Conservation (phyloP, 257 asterid species). For the Penstemon newberryi region DNA sequence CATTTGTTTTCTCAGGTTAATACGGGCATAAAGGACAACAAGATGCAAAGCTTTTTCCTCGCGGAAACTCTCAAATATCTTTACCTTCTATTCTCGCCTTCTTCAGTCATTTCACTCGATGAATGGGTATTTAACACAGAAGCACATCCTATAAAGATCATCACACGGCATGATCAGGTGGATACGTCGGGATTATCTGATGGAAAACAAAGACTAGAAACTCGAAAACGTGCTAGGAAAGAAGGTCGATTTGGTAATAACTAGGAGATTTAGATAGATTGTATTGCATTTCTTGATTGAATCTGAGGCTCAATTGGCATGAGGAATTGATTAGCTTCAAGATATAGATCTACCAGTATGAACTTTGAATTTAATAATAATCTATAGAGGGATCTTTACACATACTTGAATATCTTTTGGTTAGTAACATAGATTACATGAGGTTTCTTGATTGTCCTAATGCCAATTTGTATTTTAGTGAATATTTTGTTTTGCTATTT, state of each 20-base stretch:
- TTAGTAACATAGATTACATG: constrained; percentile 30
- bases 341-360: constrained; percentile 1
- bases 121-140: constrained; percentile 99
- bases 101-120: constrained; percentile 85
- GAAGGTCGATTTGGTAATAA: constrained; percentile 77
- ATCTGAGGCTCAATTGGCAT: constrained; percentile 22
- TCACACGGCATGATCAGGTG: constrained; percentile 46
- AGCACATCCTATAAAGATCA: constrained; percentile 90
- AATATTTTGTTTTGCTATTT: not conserved
- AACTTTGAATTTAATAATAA: constrained; percentile 7
- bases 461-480: constrained; percentile 29
- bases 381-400: too few relatives aligned
- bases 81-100: constrained; percentile 96
- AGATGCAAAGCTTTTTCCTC: constrained; percentile 99
- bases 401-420: constrained; percentile 19
- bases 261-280: constrained; percentile 33
- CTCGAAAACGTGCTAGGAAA: constrained; percentile 69
- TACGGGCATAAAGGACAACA: constrained; percentile 92
- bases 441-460: constrained; percentile 19
- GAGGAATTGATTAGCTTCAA: constrained; percentile 13
- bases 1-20: constrained; percentile 60
- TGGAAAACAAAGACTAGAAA: constrained; percentile 37
- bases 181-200: constrained; percentile 34
- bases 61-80: constrained; percentile 96
- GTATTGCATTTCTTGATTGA: constrained; percentile 20